Conservation (phyloP, 768 basidiomycete species). For the Hypholoma sublateritium region DNA sequence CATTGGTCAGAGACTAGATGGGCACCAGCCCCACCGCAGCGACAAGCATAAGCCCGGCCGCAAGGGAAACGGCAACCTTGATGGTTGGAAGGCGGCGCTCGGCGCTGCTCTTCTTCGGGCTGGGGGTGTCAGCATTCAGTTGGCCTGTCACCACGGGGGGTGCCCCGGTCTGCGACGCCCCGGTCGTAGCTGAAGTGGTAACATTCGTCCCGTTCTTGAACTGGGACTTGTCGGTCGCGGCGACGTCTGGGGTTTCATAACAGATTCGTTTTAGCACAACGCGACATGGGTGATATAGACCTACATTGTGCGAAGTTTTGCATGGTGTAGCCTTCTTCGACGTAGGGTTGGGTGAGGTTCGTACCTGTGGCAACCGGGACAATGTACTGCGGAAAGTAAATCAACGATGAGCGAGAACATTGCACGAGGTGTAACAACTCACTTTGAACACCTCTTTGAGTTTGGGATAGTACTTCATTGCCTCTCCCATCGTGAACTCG, state of each 20-base stretch:
- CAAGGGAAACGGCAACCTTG: background rate
- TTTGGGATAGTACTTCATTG: conserved; percentile 47
- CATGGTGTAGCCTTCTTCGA: conserved; percentile 41
- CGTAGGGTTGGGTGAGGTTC: conserved; percentile 54
- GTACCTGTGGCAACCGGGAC: conserved; percentile 53
- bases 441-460: conserved; percentile 48
- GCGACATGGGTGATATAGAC: conserved; percentile 9
- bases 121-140: background rate
- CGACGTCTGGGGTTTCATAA: no score
- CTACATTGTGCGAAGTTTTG: conserved; percentile 50
- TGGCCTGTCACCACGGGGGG: background rate
- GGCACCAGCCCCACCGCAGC: background rate
- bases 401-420: background rate
- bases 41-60: background rate
- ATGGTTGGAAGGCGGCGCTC: background rate
- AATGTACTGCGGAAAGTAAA: conserved; percentile 31
- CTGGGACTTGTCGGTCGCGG: background rate
- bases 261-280: no score
- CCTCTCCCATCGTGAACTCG: conserved; percentile 62
- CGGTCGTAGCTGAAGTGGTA: background rate
- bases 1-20: background rate
- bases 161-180: background rate
- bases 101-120: background rate
- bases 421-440: conserved; percentile 13
- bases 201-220: background rate